Conservation (phyloP, 176 grass and related monocot genomes). For the Oryza glumipatula region DNA sequence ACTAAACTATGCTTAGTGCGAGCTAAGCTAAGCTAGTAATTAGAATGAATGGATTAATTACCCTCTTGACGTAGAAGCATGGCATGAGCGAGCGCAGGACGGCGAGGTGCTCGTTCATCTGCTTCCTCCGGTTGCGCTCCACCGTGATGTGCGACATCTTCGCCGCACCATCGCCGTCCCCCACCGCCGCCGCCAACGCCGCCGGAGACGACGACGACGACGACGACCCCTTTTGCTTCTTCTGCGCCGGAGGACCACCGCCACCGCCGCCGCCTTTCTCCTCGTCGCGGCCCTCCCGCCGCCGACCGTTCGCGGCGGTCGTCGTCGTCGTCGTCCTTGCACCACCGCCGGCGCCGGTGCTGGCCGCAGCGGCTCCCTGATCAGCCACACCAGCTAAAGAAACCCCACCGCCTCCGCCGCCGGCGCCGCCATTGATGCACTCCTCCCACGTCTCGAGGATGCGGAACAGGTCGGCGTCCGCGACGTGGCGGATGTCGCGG, state of each 20-base stretch:
- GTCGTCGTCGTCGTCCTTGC: not conserved
- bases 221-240: conserved; percentile 48
- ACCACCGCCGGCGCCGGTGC: not conserved
- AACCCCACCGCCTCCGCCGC: not conserved
- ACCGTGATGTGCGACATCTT: conserved; percentile 78
- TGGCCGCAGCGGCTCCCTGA: too few species aligned
- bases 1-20: not conserved
- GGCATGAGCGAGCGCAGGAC: conserved; percentile 82
- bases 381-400: not conserved
- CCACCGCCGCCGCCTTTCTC: not conserved
- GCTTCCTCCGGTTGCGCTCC: conserved; percentile 95
- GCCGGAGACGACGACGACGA: not conserved
- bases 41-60: conserved; percentile 9
- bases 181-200: not conserved
- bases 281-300: conserved; percentile 24
- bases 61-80: conserved; percentile 87
- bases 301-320: not conserved
- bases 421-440: not conserved
- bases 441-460: conserved; percentile 49
- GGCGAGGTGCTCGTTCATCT: conserved; percentile 77
- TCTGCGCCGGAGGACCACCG: conserved; percentile 1
- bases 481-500: conserved; percentile 1
- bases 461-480: conserved; percentile 45
- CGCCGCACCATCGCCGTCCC: not conserved
- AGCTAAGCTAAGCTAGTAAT: not conserved